Evolutionary conservation across 1,284 basidiomycete genomes (phyloP).

Genomic region (Malassezia globosa): DNA sequence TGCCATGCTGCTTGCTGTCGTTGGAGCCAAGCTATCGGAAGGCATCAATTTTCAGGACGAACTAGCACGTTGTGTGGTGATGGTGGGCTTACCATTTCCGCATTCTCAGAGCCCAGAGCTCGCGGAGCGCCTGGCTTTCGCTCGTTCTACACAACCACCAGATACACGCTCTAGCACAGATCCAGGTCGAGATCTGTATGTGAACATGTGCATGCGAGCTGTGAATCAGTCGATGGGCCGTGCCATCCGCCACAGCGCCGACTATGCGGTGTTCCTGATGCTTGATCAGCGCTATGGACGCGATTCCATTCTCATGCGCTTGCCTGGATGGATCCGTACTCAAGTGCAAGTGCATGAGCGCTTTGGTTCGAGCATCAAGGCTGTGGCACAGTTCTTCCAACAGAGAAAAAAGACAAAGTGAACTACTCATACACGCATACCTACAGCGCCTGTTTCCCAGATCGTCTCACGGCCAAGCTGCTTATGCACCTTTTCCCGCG

Average conservation of each 20-base stretch:
- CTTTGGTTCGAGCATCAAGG: conserved; percentile 65
- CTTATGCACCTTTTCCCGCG: conserved; percentile 7
- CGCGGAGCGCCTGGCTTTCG: conserved; percentile 65
- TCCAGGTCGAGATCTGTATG: conserved; percentile 36
- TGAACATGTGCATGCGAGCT: conserved; percentile 66
- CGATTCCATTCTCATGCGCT: conserved; percentile 25
- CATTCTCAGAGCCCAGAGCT: conserved; percentile 82
- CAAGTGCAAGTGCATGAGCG: conserved; percentile 56
- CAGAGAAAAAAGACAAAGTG: conserved; percentile 5
- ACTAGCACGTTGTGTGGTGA: conserved; percentile 73
- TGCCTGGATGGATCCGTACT: conserved; percentile 57
- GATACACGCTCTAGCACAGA: not conserved
- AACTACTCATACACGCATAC: too few species aligned
- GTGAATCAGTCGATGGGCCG: conserved; percentile 80
- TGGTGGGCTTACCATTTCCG: conserved; percentile 81
- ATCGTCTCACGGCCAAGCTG: not conserved
- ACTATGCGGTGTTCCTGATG: conserved; percentile 40
- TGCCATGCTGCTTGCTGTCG: conserved; percentile 61
- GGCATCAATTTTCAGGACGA: conserved; percentile 82
- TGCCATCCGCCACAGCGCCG: conserved; percentile 41
- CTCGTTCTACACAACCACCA: conserved; percentile 25
- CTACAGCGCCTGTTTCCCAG: too few species aligned
- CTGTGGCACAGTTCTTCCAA: conserved; percentile 49
- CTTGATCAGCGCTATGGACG: conserved; percentile 37
- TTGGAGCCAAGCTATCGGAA: conserved; percentile 92